Evolutionary conservation across 352 stramenopile genomes (phyloP).

Genomic region (Pythium rishiriense): DNA sequence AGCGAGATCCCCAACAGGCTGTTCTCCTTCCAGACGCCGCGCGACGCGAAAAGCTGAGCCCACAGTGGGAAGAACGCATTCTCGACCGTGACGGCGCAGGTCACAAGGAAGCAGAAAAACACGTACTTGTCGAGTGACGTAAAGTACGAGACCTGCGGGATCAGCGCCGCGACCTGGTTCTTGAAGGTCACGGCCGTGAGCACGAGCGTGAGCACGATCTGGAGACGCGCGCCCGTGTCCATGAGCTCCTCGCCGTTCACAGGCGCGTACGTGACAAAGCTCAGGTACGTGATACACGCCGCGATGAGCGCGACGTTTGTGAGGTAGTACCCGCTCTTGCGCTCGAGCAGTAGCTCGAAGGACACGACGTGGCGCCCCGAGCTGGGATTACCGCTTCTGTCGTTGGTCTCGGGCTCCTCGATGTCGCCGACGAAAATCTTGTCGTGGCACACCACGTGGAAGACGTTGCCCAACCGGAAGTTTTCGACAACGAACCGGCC

Average conservation of each 20-base stretch:
- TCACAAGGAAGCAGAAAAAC: constrained; percentile 62
- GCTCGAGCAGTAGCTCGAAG: constrained; percentile 67
- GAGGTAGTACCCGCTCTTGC: constrained; percentile 49
- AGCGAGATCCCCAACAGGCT: constrained; percentile 34
- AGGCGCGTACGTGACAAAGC: constrained; percentile 30
- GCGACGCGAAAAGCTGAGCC: not conserved
- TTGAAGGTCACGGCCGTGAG: constrained; percentile 70
- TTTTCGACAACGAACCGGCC: constrained; percentile 45
- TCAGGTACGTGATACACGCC: constrained; percentile 54
- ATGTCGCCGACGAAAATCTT: constrained; percentile 52
- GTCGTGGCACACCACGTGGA: constrained; percentile 47
- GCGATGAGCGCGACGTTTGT: constrained; percentile 53
- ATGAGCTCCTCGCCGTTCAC: constrained; percentile 28
- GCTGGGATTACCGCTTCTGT: not conserved
- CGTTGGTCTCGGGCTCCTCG: no score
- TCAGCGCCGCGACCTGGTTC: constrained; percentile 44
- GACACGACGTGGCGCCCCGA: constrained; percentile 39
- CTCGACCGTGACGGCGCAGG: constrained; percentile 53
- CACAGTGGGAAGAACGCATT: constrained; percentile 49
- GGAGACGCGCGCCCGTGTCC: constrained; percentile 51
- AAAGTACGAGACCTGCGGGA: constrained; percentile 69
- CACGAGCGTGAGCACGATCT: constrained; percentile 62
- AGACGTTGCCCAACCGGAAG: constrained; percentile 61
- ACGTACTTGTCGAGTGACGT: constrained; percentile 64
- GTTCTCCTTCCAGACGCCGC: constrained; percentile 35